Base-by-base conservation (phyloP, 306 rosid genomes). In the Sophora flavescens region DNA sequence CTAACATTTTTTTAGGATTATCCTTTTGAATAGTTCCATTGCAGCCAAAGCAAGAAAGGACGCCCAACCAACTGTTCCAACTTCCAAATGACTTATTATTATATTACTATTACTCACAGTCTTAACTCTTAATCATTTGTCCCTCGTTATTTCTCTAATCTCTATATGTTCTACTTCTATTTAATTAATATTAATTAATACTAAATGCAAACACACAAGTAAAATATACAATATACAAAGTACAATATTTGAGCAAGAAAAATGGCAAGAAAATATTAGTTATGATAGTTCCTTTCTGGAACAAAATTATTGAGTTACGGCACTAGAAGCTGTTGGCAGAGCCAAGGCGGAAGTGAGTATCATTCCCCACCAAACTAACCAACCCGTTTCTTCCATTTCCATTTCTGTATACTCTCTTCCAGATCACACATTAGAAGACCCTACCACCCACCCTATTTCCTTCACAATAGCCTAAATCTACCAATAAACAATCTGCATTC, bases 291-390 rank as follows among this genome's bases (percentile, higher is more conserved):
- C 22, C 38, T 68, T 59, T 59, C 4, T 14, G 71, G 15, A 74
- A 47, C 7, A 57, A 61, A 47, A 41, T 32, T 4, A 77, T 18
- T 72, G 0, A 22, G 51, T 67, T 33, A 44, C 44, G 60, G 78
- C 76, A 76, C 14, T 30, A 76, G 73, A 74, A 53, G 76, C 70
- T 82, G 83, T 72, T 85, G 89, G 82, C 8, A 4, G 44, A 44
- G 76, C 51, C 81, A 71, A 54, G 82, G 88, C 76, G 70, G 82
- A 70, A 68, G 81, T 78, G 74, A 68, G 53, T 60, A 51, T 36
- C 77, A 63, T 68, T 71, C 62, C 70, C 56, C 81, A 78, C 85
- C 91, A 81, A 83, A 91, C 89, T 79, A 82, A 81, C 80, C 22
- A 79, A 83, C 88, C 65, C 78, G 63, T 76, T 10, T 13, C 10